Evolutionary conservation across 176 grass and related monocot species (phyloP).

Genomic region (Pontederia paniculata): DNA sequence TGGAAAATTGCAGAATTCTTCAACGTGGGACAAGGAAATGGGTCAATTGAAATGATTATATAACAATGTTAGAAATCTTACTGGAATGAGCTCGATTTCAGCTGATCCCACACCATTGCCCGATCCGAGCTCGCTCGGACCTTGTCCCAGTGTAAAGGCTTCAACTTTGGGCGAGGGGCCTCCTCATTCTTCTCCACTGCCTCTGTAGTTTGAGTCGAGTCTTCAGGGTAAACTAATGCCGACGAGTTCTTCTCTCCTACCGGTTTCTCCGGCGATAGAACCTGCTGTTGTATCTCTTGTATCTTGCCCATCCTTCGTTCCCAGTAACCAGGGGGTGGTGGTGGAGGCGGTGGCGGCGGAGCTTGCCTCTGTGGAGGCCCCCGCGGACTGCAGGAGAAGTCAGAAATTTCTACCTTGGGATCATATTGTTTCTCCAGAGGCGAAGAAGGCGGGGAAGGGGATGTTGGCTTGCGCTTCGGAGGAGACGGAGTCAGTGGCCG

Average conservation of each 20-base stretch:
- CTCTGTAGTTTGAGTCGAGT: conserved; percentile 8
- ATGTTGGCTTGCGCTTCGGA: conserved; percentile 56
- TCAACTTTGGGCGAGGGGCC: conserved; percentile 32
- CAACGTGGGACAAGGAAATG: neutral
- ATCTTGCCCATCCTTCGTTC: conserved; percentile 34
- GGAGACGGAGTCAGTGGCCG: conserved; percentile 53
- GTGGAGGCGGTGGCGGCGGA: conserved; percentile 26
- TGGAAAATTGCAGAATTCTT: neutral
- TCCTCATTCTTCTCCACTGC: conserved; percentile 23
- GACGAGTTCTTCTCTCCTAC: conserved; percentile 25
- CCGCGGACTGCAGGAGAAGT: neutral
- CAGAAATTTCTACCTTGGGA: neutral
- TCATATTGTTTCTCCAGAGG: conserved; percentile 33
- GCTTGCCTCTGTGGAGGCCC: conserved; percentile 9
- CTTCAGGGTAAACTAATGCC: neutral
- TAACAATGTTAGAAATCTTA: conserved; percentile 18
- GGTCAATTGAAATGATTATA: neutral
- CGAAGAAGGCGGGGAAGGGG: conserved; percentile 64
- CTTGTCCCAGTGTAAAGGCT: conserved; percentile 77
- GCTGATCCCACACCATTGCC: conserved; percentile 68
- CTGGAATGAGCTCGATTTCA: conserved; percentile 70
- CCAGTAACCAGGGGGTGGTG: conserved; percentile 26
- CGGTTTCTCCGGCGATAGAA: neutral
- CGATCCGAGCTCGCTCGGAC: conserved; percentile 52
- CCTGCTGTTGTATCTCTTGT: conserved; percentile 11